These are phyloP conservation scores for Chaetomiaceae sp. DNA, from an alignment of 2,329 filamentous ascomycete genomes.

Conservation along the genomic window DNA sequence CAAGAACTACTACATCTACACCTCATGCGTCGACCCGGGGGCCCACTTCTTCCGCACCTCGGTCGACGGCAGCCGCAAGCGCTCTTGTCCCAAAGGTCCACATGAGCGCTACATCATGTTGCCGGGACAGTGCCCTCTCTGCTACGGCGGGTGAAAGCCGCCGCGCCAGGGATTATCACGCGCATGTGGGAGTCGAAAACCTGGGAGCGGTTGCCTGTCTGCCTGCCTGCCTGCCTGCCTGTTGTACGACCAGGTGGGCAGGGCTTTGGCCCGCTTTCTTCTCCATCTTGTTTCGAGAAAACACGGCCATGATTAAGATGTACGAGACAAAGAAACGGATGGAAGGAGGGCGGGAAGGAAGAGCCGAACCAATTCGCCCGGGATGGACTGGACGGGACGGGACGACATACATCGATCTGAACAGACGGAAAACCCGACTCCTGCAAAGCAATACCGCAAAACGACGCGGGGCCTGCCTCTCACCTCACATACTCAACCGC, in stretches of 20 bases:
- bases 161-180: not conserved
- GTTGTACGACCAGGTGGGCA: not conserved
- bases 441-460: too few relatives aligned
- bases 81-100: conserved; percentile 58
- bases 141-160: conserved; percentile 33
- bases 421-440: too few relatives aligned
- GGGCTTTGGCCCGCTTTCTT: not conserved
- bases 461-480: too few relatives aligned
- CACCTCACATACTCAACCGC: too few relatives aligned
- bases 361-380: too few relatives aligned
- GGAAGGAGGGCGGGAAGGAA: too few relatives aligned
- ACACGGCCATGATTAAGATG: too few relatives aligned
- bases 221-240: not conserved
- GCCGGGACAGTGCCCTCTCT: conserved; percentile 36
- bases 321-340: too few relatives aligned
- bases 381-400: too few relatives aligned
- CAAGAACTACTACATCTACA: conserved; percentile 75
- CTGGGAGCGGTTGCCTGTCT: not conserved
- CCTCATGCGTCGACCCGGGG: conserved; percentile 62
- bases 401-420: too few relatives aligned
- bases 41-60: conserved; percentile 68
- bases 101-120: conserved; percentile 69
- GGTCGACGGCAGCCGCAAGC: conserved; percentile 59
- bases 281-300: not conserved
- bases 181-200: not conserved